Percentiles rank a stretch among this genome's conserved stretches.
Evolutionary conservation across 192 early-diverging fungal species (phyloP).

Genomic region (Mortierella alpina): DNA sequence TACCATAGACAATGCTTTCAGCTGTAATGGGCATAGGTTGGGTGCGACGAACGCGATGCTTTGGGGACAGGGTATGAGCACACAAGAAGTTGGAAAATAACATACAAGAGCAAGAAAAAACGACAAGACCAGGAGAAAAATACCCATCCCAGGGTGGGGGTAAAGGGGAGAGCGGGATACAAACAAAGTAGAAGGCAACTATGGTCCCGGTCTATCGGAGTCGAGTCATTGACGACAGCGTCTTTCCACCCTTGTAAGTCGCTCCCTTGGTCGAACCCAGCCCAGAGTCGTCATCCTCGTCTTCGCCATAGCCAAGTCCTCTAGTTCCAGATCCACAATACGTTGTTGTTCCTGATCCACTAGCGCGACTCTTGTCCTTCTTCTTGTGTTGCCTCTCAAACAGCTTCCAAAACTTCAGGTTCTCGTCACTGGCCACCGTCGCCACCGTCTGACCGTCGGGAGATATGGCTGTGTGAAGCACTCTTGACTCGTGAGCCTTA

Average conservation of each 20-base stretch:
- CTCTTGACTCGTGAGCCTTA: constrained; percentile 82
- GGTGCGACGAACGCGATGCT: too few relatives aligned
- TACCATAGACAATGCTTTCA: too few relatives aligned
- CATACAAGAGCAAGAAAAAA: too few relatives aligned
- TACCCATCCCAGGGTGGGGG: too few relatives aligned
- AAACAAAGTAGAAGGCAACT: too few relatives aligned
- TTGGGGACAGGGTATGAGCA: too few relatives aligned
- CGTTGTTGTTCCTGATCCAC: constrained; percentile 12
- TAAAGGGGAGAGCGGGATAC: too few relatives aligned
- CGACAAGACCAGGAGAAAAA: too few relatives aligned
- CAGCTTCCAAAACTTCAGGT: constrained; percentile 95
- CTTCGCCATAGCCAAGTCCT: constrained; percentile 18
- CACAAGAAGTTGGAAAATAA: too few relatives aligned
- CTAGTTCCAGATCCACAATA: constrained; percentile 1
- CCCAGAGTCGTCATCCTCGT: constrained; percentile 14
- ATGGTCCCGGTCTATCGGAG: neutral
- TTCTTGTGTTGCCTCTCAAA: constrained; percentile 66
- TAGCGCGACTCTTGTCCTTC: constrained; percentile 5
- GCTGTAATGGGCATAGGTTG: too few relatives aligned
- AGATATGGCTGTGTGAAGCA: constrained; percentile 90
- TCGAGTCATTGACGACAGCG: constrained; percentile 29
- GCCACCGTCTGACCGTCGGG: constrained; percentile 94
- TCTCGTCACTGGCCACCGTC: constrained; percentile 93
- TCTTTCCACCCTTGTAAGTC: constrained; percentile 13
- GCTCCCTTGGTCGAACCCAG: constrained; percentile 11